Conservation (phyloP, 352 stramenopile species). For the Phytopythium oedochilum region DNA sequence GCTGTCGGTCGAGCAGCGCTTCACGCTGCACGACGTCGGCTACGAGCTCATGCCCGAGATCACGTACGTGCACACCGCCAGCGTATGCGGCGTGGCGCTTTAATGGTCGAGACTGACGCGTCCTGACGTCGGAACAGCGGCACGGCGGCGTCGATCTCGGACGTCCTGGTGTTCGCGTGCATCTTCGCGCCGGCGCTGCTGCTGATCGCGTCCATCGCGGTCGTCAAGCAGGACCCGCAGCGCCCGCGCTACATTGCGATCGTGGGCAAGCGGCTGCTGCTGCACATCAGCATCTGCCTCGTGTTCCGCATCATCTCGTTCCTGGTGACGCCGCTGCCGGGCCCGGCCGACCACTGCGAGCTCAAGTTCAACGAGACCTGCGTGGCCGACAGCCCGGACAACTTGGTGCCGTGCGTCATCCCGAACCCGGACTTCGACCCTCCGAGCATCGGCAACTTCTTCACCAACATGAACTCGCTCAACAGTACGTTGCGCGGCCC, state of each 20-base stretch:
- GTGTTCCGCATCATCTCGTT: constrained; percentile 76
- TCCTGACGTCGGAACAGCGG: too few species aligned
- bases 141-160: constrained; percentile 39
- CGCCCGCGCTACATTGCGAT: constrained; percentile 73
- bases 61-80: constrained; percentile 17
- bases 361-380: constrained; percentile 69
- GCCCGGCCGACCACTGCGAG: constrained; percentile 63
- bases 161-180: constrained; percentile 73
- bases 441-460: constrained; percentile 38
- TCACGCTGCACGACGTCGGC: constrained; percentile 71
- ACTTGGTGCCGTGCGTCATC: constrained; percentile 47
- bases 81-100: background rate
- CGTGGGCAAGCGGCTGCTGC: constrained; percentile 72
- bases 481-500: constrained; percentile 40
- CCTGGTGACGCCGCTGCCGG: constrained; percentile 68
- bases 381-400: constrained; percentile 39
- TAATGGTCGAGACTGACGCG: too few species aligned
- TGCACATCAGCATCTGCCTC: constrained; percentile 76
- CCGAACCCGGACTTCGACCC: constrained; percentile 75
- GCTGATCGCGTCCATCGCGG: constrained; percentile 57
- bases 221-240: constrained; percentile 58
- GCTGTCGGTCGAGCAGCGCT: constrained; percentile 61
- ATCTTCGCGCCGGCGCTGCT: constrained; percentile 72
- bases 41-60: constrained; percentile 73
- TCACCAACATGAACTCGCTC: constrained; percentile 72